A percentile compares a stretch with the other conserved stretches of the same genome.
These are phyloP conservation scores for Fomitopsis betulina DNA, from an alignment of 1,284 basidiomycete genomes.

Conservation along the genomic window DNA sequence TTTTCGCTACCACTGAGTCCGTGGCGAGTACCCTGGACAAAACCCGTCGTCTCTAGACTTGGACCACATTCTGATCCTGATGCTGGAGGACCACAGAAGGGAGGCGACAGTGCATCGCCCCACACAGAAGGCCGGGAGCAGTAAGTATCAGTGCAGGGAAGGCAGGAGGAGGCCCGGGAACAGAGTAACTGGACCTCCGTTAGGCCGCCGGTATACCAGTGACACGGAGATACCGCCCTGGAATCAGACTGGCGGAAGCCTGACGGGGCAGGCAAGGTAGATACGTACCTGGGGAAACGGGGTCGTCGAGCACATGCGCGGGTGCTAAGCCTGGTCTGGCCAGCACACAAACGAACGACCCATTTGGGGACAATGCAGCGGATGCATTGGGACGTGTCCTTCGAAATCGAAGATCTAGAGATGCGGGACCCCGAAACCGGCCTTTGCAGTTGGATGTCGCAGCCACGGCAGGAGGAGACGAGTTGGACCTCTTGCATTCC, in stretches of 20 bases:
- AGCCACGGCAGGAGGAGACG: neutral
- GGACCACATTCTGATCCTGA: no score
- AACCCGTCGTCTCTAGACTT: no score
- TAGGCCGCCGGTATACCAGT: no score
- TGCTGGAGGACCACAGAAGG: no score
- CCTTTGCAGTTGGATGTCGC: neutral
- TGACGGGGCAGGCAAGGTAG: neutral
- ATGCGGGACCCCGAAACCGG: neutral
- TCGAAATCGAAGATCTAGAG: neutral
- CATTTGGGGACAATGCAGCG: conserved; percentile 2
- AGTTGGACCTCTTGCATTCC: neutral
- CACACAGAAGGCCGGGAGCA: no score
- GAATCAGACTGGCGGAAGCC: neutral
- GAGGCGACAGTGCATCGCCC: no score
- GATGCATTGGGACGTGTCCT: neutral
- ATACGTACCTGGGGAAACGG: neutral
- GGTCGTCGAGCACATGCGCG: neutral
- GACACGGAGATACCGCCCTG: no score
- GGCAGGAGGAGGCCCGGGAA: no score
- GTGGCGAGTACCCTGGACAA: no score
- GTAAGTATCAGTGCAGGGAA: no score
- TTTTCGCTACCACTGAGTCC: no score
- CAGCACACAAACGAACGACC: conserved; percentile 2
- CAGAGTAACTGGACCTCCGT: no score
- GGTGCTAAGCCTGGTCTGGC: neutral